A percentile compares a stretch with the other conserved stretches of the same genome.
Conservation (phyloP, 257 asterid species). For the Echium plantagineum region DNA sequence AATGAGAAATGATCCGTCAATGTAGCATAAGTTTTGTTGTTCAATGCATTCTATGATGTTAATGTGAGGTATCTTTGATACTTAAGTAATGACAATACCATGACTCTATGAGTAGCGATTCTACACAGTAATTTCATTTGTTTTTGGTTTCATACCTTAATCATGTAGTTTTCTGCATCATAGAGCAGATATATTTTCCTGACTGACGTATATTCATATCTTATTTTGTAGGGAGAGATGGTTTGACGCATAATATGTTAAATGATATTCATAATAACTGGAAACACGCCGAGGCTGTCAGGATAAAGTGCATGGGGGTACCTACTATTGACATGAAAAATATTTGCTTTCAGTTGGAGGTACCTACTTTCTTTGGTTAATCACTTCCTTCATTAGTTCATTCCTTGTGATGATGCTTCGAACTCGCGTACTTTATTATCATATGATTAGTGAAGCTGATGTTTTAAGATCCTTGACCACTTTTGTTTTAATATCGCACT, state of each 20-base stretch:
- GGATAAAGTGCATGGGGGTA: constrained; percentile 96
- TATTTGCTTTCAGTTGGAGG: constrained; percentile 81
- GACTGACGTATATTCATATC: not conserved
- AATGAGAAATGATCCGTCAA: not conserved
- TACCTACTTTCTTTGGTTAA: constrained; percentile 15
- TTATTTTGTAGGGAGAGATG: constrained; percentile 64
- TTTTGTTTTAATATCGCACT: too few species aligned
- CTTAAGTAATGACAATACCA: too few species aligned
- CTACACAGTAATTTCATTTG: too few species aligned
- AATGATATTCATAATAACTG: constrained; percentile 80
- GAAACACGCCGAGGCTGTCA: constrained; percentile 75
- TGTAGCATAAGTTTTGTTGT: too few species aligned
- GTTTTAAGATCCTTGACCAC: too few species aligned
- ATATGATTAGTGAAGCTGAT: too few species aligned
- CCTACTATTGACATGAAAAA: constrained; percentile 94
- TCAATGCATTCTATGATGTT: not conserved
- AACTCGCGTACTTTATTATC: not conserved
- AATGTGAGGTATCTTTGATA: too few species aligned
- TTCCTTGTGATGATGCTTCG: not conserved
- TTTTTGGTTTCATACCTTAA: not conserved
- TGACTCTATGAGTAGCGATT: too few species aligned
- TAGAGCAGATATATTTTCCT: not conserved
- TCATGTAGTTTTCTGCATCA: not conserved
- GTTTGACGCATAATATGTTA: constrained; percentile 92
- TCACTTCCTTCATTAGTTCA: not conserved